Evolutionary conservation across 768 basidiomycete genomes (phyloP), one percentile per base, ranked within the genome.

Genomic region (Leucosporidium scottii): DNA sequence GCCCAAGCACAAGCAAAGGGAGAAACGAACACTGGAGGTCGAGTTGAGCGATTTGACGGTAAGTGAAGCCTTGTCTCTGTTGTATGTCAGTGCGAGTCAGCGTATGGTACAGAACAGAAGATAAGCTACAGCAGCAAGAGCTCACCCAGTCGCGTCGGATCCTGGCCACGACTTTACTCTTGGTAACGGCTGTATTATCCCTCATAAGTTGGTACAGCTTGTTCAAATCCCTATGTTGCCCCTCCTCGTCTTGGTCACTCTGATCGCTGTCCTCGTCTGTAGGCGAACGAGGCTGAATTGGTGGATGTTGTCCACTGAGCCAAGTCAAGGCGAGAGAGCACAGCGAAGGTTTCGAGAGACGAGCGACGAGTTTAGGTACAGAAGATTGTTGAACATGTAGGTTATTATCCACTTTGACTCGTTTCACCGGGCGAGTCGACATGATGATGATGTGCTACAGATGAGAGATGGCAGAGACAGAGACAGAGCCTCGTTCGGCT

Each of bases 11-110:
- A n/a, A 23, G 58, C 4, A 30, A 25, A 1, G 17, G n/a, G 13
- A 8, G 18, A 23, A 49, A 36, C 51, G 50, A 8, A 66, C 65
- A 30, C 31, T 66, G 36, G 7, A 66, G 23, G 44, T 66, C 65
- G 59, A 66, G 36, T 36, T 66, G 65, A n/a, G 65, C 65, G 53
- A 66, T 39, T 34, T 66, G 65, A n/a, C 39, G 51, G 47, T 66
- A 61, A 28, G 51, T 61, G 28, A 66, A 36, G 23, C 65, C 65
- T 30, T 53, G 50, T 5, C 27, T 31, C 64, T 65, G 25, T 28
- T 20, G 58, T 25, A 15, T n/a, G n/a, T 10, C 34, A 9, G 12
- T 15, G 25, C 36, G 21, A 3, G 34, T 47, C 5, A 59, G 58
- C 39, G n/a, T 59, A 23, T 34, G 9, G 20, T 25, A 13, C 23